phyloP scores from a whole-genome alignment of 2,329 filamentous ascomycete genomes.

The Cordyceps tenuipes region DNA sequence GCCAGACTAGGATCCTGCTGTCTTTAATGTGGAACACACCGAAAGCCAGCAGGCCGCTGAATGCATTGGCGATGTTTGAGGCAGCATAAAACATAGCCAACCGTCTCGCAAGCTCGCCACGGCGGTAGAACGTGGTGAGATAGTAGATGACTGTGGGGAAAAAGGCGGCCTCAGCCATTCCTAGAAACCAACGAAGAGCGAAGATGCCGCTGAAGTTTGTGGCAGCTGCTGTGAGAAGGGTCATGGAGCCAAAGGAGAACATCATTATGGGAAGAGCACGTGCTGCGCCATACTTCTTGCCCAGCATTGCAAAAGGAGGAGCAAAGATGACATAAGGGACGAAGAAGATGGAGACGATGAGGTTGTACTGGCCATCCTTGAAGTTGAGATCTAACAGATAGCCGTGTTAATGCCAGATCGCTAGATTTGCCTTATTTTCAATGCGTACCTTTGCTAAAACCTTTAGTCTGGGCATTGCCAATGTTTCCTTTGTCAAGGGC shows the following conservation, averaged over 20 bases:
- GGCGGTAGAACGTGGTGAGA: slow-evolving; percentile 42
- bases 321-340: slow-evolving; percentile 66
- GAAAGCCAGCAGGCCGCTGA: slow-evolving; percentile 39
- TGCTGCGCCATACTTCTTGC: slow-evolving; percentile 62
- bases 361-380: slow-evolving; percentile 58
- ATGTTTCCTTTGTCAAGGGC: slow-evolving; percentile 36
- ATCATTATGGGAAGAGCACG: slow-evolving; percentile 63
- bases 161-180: slow-evolving; percentile 49
- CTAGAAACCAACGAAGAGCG: slow-evolving; percentile 40
- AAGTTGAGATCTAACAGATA: slow-evolving; percentile 40
- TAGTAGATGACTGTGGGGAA: slow-evolving; percentile 47
- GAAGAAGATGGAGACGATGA: slow-evolving; percentile 65
- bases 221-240: slow-evolving; percentile 47
- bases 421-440: slow-evolving; percentile 16
- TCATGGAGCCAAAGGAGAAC: slow-evolving; percentile 62
- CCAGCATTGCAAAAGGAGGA: slow-evolving; percentile 49
- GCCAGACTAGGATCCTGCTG: slow-evolving; percentile 32
- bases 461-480: slow-evolving; percentile 48
- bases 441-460: slow-evolving; percentile 28
- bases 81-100: slow-evolving; percentile 67
- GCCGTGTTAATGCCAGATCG: slow-evolving; percentile 29
- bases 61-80: slow-evolving; percentile 60
- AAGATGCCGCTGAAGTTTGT: slow-evolving; percentile 42
- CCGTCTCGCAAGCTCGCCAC: slow-evolving; percentile 35
- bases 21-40: slow-evolving; percentile 39